Base-by-base conservation (phyloP, 208 protist genomes). In the Tritrichomonas foetus region DNA sequence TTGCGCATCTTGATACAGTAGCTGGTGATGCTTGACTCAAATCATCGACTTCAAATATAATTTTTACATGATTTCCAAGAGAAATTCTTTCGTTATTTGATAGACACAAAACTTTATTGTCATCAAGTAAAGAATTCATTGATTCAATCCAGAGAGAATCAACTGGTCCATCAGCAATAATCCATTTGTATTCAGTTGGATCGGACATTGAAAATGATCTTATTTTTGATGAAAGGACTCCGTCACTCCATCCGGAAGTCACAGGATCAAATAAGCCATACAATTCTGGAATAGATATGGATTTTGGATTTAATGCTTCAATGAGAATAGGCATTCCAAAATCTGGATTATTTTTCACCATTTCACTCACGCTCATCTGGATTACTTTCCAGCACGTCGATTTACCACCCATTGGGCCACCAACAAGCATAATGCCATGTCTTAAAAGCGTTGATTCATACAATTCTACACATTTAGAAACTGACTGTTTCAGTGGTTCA, bases 111-210 rank as follows among this genome's bases (percentile, higher is more conserved):
- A 98, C 97, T 96, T 98, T 99, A 96, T 98, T 99, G 95, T 99
- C 98, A 96, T 99, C 98, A 11, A 99, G 96, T 0, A 99, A 97
- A 11, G 98, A 99, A 96, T 99, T 99, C 98, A 99, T 98, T 95
- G 96, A 98, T 95, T 99, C 98, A 96, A 99, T 99, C 98, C 98
- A 99, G n/a, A 99, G 94, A 9, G 98, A 97, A 94, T 99, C 98
- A 36, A 99, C 98, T 33, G 98, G 98, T 36, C 98, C 98, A 96
- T 99, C 98, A 95, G 99, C 99, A 27, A 99, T 97, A 89, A 99
- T 97, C 97, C 97, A 99, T 75, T 98, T 94, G 57, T 93, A 94
- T 9, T 94, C 94, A 3, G 93, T 66, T 94, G 93, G 13, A 30
- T 96, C 97, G 41, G 96, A 95, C 69, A 96, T 96, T 80, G 97